Base-by-base conservation (phyloP, 352 stramenopile species). In the Phytophthora melonis region DNA sequence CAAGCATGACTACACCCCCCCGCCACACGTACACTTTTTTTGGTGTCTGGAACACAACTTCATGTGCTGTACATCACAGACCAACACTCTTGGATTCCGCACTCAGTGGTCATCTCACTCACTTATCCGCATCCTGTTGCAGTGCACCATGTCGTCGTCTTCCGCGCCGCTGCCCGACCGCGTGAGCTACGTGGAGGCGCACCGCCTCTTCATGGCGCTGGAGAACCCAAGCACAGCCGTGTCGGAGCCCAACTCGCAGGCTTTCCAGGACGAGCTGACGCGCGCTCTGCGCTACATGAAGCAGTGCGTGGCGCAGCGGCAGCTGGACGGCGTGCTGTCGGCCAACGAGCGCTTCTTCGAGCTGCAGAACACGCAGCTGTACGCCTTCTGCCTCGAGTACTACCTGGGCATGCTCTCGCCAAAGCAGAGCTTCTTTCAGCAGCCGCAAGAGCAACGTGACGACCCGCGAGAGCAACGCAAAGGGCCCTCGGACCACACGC, bases 341-440 rank as follows among this genome's bases (percentile, higher is more conserved):
- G 63, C 80, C 34, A 94, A 96, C 72, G 88, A 95, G 76, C 76
- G 68, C 54, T 89, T 93, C 60, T 90, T 93, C 53, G 90, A 97
- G 77, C 79, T 97, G 49, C 86, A 88, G 39, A 96, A 88, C 61
- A 66, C 79, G 58, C 89, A 97, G 72, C 83, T 97, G 19, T 93
- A 96, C 58, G 90, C 86, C 23, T 84, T 96, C 43, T 89, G 90
- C 23, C 49, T 94, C 43, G 88, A 97, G 61, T 95, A 89, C 73
- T 95, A 93, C 72, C 61, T 95, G 49, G 90, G 83, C 5, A 89
- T 93, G 74, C 82, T 95, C 10, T 81, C 82, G 27, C 82, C 86
- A 13, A 94, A 97, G 77, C 80, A 92, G 57, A 89, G 72, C 27
- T 93, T 93, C 66, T 92, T 94, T 58, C 85, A 91, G 63, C 63